A percentile compares a stretch with the other conserved stretches of the same genome.
Evolutionary conservation across 257 asterid genomes (phyloP).

Genomic region (Solanum etuberosum): DNA sequence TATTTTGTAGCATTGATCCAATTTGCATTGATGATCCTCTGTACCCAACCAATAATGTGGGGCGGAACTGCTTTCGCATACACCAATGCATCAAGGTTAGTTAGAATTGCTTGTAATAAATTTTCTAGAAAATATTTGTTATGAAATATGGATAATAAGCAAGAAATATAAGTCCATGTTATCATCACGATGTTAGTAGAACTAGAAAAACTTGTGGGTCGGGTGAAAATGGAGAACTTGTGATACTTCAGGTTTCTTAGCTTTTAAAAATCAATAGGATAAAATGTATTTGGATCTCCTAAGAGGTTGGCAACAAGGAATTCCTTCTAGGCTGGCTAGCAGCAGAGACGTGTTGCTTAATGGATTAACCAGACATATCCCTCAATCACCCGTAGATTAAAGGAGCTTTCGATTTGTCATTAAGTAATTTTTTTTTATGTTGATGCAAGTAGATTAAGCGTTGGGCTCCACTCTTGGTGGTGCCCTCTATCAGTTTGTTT

Average conservation of each 20-base stretch:
- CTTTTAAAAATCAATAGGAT: neutral
- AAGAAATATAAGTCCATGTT: neutral
- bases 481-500: neutral
- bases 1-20: conserved; percentile 80
- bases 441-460: neutral
- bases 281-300: neutral
- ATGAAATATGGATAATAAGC: neutral
- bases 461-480: neutral
- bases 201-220: neutral
- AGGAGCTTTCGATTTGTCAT: neutral
- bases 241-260: neutral
- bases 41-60: conserved; percentile 80
- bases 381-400: neutral
- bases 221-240: neutral
- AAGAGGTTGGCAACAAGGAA: neutral
- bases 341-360: neutral
- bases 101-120: neutral
- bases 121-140: neutral
- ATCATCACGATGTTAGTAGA: neutral
- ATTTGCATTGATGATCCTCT: conserved; percentile 93
- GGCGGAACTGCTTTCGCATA: conserved; percentile 96
- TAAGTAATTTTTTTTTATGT: neutral
- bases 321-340: neutral
- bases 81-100: conserved; percentile 98
- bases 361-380: neutral